Conservation (phyloP, 2,329 filamentous ascomycete genomes). For the Tothia fuscella region DNA sequence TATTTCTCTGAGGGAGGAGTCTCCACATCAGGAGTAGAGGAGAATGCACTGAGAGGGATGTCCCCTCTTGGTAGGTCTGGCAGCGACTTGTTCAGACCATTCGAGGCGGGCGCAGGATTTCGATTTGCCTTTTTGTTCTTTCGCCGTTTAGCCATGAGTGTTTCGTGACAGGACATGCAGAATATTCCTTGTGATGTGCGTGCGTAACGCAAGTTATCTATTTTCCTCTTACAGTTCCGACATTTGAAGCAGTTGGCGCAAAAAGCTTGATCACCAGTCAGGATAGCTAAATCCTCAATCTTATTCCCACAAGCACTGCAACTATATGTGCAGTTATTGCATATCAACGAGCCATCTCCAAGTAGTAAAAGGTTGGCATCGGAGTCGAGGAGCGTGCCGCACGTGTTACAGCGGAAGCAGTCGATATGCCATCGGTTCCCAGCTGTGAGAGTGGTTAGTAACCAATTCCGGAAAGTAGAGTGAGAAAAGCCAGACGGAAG, state of each 20-base stretch:
- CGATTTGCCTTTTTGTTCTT: conserved; percentile 60
- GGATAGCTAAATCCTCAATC: conserved; percentile 93
- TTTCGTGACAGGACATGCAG: conserved; percentile 98
- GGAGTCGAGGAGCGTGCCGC: conserved; percentile 89
- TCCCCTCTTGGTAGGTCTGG: conserved; percentile 78
- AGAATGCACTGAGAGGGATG: conserved; percentile 49
- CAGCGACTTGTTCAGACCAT: conserved; percentile 72
- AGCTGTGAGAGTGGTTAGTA: conserved; percentile 43
- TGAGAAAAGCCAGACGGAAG: conserved; percentile 13
- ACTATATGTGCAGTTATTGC: conserved; percentile 98
- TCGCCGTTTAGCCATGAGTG: conserved; percentile 79
- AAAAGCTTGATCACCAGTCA: conserved; percentile 96
- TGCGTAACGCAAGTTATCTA: conserved; percentile 95
- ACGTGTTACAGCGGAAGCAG: conserved; percentile 96
- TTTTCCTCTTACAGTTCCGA: conserved; percentile 96
- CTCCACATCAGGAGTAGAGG: conserved; percentile 38
- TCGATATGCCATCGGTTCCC: conserved; percentile 97
- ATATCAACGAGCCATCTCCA: conserved; percentile 94
- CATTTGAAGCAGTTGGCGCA: conserved; percentile 96
- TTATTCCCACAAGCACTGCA: conserved; percentile 95
- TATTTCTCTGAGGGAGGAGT: conserved; percentile 49
- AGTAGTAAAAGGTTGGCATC: conserved; percentile 95
- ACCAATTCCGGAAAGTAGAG: conserved; percentile 10
- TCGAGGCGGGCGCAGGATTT: conserved; percentile 21
- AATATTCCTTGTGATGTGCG: conserved; percentile 97